Base-by-base conservation (phyloP, 192 early-diverging fungal species). In the Podila epicladia region DNA sequence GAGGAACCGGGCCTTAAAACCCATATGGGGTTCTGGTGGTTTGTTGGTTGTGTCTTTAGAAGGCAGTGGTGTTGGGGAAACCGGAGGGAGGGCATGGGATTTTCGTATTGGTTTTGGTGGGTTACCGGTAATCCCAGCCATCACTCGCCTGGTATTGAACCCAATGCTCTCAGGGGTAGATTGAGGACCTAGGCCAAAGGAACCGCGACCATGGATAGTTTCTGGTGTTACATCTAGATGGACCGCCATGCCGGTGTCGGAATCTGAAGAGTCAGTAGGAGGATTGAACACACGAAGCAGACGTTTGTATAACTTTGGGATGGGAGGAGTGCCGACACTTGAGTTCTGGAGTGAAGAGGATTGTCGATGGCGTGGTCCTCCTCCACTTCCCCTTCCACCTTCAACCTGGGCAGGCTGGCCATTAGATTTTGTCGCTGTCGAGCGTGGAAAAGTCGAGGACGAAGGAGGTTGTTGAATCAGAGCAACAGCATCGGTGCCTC, bases 251-350 rank as follows among this genome's bases (percentile, higher is more conserved):
- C 32, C 57, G 4, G 49, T 38, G 3, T 71, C 75, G 8, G 58
- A 65, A 31, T 78, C 69, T 32, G 51, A 72, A n/a, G 69, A 51
- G 4, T 78, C 75, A 13, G 64, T 49, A 19, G 75, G 69, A 1
- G 69, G 75, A 19, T 67, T 78, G 50, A 78, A 78, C 2, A 78
- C 38, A 58, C 64, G 38, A 29, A 78, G 24, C 19, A 78, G 48
- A 1, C 69, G 63, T 41, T 63, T 78, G 65, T 78, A 78, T 26
- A 78, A 22, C 0, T 72, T 78, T 15, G 65, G 69, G 48, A 78
- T 72, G 7, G 69, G 69, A 13, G 33, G 50, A 9, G 22, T 7
- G 8, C 9, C 5, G 2, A 5, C 7, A 5, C 41, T 45, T 45
- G 58, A 31, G 11, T 24, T 32, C 2, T 49, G 41, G 29, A 9